Base-by-base conservation (phyloP, 2,329 filamentous ascomycete genomes). In the Helotiales sp. region DNA sequence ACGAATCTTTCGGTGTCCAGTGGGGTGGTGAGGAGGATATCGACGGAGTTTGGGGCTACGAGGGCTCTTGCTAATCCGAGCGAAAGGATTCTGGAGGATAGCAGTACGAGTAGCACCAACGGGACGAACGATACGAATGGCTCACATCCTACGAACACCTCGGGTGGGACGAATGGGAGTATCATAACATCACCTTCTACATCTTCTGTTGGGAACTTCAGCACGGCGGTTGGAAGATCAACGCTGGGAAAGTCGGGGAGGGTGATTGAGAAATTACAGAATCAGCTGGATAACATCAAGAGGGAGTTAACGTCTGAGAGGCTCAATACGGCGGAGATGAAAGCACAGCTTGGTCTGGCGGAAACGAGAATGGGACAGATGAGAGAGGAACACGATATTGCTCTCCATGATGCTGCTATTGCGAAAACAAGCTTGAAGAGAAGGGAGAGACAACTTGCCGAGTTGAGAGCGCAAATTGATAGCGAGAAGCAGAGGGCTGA, bases 221-320 rank as follows among this genome's bases (percentile, higher is more conserved):
- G 88, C 68, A 84, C 85, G 29, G 86, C 86, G 2, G 81, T 89
- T 46, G 87, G 87, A 64, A 87, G 87, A 69, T 86, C 87, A 7
- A 86, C 84, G 2, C 75, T 88, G 2, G 88, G 88, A 42, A 91
- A 91, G 76, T 90, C 87, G 9, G 88, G 88, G 8, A 80, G 88
- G 31, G 88, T 91, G 52, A 93, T 95, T 72, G 91, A 95, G 74
- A 85, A 86, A 69, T 81, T 95, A 54, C 90, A 91, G 69, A 86
- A 87, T 53, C 90, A 93, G 70, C 92, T 92, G 65, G 90, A 93
- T 68, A 81, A 86, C 38, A 77, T 93, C 46, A 89, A 89, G 66
- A 82, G 89, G 52, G 89, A 93, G 62, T 78, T 90, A 57, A 79
- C 87, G 67, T 82, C 88, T 56, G 86, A 89, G 72, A 78, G 79